Base-by-base conservation (phyloP, 768 basidiomycete species). In the Bullera alba region DNA sequence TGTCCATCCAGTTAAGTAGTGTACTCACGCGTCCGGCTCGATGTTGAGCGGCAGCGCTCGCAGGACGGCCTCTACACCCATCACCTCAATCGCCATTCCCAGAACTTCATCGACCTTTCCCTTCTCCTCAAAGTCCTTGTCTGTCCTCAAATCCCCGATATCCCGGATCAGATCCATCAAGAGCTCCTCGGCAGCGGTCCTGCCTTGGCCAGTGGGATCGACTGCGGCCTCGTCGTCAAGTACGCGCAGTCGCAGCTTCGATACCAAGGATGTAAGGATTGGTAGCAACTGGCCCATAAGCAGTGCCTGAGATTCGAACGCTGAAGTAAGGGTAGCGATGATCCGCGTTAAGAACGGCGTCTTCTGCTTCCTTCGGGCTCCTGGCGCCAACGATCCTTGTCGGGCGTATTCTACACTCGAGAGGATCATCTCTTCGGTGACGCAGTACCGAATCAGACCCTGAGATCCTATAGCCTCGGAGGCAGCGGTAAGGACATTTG, bases 81-180 rank as follows among this genome's bases (percentile, higher is more conserved):
- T 74, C 3, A 87, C 78, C 51, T 82, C 80, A 80, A 95, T 86
- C 0, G 90, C 87, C 22, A 81, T 79, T 1, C 84, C 81, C 29
- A 97, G 75, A 0, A 84, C 82, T 8, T 75, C 75, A 67, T 99
- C 93, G 14, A 83, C 89, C 17, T 80, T 81, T 65, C 92, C 91
- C 70, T 88, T 91, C 73, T 86, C 80, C 70, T 95, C 90, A 63
- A 97, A 99, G 1, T 78, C 81, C 71, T 85, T 88, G 61, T 84
- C 78, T 22, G 80, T 76, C 48, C 93, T 76, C 46, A 93, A 73
- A 28, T 85, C 83, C 5, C 82, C 87, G 21, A 93, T 76, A 51
- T 81, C 80, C 52, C 78, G 72, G 37, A 96, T 78, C 34, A 91
- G 65, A 32, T 83, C 81, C 44, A 85, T 67, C 25, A 92, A 75